Percentiles rank a stretch among this genome's conserved stretches.
Conservation (phyloP, 2,329 filamentous ascomycete species). For the Neobulgaria alba region DNA sequence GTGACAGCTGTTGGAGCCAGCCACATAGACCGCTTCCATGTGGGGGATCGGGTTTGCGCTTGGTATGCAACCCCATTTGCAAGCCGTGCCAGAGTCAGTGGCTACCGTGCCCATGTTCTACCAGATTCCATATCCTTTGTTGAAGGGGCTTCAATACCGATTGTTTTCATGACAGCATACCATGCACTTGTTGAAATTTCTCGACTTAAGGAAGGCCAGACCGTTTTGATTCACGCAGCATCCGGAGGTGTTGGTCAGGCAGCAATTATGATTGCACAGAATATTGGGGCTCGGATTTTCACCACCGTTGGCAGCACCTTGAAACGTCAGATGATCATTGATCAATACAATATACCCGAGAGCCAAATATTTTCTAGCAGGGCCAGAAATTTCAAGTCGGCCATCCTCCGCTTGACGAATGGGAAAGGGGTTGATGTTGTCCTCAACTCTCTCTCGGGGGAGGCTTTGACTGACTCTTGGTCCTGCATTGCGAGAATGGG, state of each 20-base stretch:
- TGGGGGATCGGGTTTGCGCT: neutral
- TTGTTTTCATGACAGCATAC: neutral
- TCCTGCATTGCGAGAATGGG: neutral
- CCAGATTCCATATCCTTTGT: neutral
- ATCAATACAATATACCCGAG: neutral
- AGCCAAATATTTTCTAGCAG: neutral
- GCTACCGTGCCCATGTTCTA: neutral
- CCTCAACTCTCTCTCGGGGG: neutral
- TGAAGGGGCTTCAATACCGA: neutral
- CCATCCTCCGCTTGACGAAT: neutral
- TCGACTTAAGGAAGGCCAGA: neutral
- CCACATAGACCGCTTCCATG: neutral
- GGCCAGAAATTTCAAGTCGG: neutral
- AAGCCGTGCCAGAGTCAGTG: neutral
- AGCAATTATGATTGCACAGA: neutral
- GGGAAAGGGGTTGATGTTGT: conserved; percentile 1
- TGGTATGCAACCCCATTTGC: neutral
- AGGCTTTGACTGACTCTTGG: neutral
- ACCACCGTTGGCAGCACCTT: neutral
- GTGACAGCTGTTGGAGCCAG: neutral
- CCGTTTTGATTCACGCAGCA: neutral
- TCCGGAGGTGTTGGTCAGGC: neutral
- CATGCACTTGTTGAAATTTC: neutral
- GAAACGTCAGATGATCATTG: neutral
- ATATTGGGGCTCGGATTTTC: conserved; percentile 1